Percentiles rank a stretch among this genome's conserved stretches.
Evolutionary conservation across 306 rosid species (phyloP).

Genomic region (Vigna mungo): DNA sequence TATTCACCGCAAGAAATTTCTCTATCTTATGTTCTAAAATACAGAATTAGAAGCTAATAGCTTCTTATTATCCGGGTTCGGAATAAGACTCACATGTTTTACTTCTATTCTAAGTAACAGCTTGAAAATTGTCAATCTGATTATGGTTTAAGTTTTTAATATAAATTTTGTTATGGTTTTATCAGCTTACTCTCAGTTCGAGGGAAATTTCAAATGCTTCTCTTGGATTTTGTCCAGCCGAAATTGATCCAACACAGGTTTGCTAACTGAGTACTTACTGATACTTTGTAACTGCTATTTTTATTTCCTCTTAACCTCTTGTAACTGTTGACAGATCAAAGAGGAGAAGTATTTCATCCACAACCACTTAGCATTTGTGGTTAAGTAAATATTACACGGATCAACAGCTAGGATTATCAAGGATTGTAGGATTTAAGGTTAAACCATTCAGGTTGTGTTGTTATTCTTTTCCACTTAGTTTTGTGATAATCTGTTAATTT

Average conservation of each 20-base stretch:
- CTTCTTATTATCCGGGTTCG: neutral
- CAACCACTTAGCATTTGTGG: conserved; percentile 43
- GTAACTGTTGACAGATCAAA: conserved; percentile 29
- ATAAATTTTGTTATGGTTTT: conserved; percentile 35
- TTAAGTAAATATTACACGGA: conserved; percentile 27
- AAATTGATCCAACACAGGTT: conserved; percentile 65
- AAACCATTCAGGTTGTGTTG: conserved; percentile 42
- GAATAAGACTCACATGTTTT: neutral
- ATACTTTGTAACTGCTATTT: neutral
- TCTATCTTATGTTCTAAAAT: conserved; percentile 1
- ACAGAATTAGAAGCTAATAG: neutral
- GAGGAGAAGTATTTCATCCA: conserved; percentile 36
- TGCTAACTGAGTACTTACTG: too few relatives aligned
- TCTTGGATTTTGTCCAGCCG: conserved; percentile 76
- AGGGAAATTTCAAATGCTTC: conserved; percentile 85
- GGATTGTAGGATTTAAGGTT: conserved; percentile 45
- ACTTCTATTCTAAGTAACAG: neutral
- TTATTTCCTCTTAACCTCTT: conserved; percentile 13
- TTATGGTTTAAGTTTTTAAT: neutral
- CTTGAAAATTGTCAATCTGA: conserved; percentile 30
- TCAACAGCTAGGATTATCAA: conserved; percentile 27
- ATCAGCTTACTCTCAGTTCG: conserved; percentile 48
- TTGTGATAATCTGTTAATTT: conserved; percentile 1
- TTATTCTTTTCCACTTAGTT: conserved; percentile 12
- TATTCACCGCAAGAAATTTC: conserved; percentile 57